Evolutionary conservation across 129 eudicot species (phyloP).

Genomic region (Dittrichia graveolens): DNA sequence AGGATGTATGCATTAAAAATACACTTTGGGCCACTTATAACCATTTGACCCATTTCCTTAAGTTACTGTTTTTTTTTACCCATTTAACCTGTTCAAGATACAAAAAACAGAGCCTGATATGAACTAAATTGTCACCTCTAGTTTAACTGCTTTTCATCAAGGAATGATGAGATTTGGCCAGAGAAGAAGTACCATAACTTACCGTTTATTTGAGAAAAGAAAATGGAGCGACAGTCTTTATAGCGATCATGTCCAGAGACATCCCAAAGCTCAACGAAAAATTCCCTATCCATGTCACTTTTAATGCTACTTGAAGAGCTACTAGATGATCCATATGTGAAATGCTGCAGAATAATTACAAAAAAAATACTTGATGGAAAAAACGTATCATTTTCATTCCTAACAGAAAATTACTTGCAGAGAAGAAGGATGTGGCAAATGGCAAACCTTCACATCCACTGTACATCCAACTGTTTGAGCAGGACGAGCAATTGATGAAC

Average conservation of each 20-base stretch:
- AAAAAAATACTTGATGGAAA: neutral
- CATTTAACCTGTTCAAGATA: neutral
- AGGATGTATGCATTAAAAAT: neutral
- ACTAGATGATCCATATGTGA: slow-evolving; percentile 65
- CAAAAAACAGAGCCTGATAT: neutral
- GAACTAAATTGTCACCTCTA: neutral
- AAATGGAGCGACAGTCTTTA: slow-evolving; percentile 81
- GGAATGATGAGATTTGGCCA: neutral
- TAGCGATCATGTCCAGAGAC: slow-evolving; percentile 87
- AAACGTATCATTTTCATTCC: neutral
- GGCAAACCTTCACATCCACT: slow-evolving; percentile 66
- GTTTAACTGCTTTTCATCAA: neutral
- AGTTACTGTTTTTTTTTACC: neutral
- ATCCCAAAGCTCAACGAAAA: slow-evolving; percentile 92
- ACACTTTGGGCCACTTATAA: neutral
- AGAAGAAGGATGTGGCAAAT: slow-evolving; percentile 16
- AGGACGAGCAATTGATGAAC: slow-evolving; percentile 64
- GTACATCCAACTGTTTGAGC: slow-evolving; percentile 73
- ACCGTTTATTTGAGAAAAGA: slow-evolving; percentile 91
- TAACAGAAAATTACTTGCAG: neutral
- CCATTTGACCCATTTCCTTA: neutral
- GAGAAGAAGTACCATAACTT: neutral
- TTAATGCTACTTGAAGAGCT: slow-evolving; percentile 65
- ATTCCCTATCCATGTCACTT: slow-evolving; percentile 72
- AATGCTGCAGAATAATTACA: slow-evolving; percentile 49